phyloP scores from a whole-genome alignment of 306 rosid species.

The Ochetophila trinervis region DNA sequence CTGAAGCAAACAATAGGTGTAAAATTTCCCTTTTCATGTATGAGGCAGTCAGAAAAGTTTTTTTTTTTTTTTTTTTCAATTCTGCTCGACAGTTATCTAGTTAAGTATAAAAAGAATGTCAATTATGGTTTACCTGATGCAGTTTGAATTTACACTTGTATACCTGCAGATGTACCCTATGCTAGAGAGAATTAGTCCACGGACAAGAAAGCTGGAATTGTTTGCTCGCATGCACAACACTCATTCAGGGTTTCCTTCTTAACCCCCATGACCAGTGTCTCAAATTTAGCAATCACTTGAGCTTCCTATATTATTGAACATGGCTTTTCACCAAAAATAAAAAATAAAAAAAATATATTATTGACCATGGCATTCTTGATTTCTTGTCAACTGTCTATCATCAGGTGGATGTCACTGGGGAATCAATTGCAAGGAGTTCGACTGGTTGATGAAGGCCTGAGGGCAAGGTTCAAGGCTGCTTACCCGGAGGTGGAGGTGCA shows the following conservation, averaged over 20 bases:
- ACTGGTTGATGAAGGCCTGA: constrained; percentile 88
- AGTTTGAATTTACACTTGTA: constrained; percentile 16
- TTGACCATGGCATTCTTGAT: not conserved
- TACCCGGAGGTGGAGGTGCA: constrained; percentile 95
- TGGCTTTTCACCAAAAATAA: no score
- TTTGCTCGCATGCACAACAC: constrained; percentile 99
- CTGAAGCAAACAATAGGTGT: no score
- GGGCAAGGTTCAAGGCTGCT: constrained; percentile 97
- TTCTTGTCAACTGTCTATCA: not conserved
- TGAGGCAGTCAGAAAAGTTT: not conserved
- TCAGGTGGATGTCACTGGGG: constrained; percentile 98
- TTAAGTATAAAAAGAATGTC: not conserved
- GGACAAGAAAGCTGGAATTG: constrained; percentile 93
- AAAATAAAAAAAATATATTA: no score
- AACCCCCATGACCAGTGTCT: not conserved
- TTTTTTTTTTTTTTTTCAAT: no score
- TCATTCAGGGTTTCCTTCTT: constrained; percentile 80
- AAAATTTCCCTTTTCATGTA: no score
- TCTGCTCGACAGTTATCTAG: constrained; percentile 5
- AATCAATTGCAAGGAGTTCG: constrained; percentile 89
- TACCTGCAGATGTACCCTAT: constrained; percentile 82
- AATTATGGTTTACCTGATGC: constrained; percentile 3
- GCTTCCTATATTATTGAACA: not conserved
- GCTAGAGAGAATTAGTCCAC: constrained; percentile 98
- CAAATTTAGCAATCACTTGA: not conserved